Evolutionary conservation across 441 rosid species (phyloP).

Genomic region (Brassica balearica): DNA sequence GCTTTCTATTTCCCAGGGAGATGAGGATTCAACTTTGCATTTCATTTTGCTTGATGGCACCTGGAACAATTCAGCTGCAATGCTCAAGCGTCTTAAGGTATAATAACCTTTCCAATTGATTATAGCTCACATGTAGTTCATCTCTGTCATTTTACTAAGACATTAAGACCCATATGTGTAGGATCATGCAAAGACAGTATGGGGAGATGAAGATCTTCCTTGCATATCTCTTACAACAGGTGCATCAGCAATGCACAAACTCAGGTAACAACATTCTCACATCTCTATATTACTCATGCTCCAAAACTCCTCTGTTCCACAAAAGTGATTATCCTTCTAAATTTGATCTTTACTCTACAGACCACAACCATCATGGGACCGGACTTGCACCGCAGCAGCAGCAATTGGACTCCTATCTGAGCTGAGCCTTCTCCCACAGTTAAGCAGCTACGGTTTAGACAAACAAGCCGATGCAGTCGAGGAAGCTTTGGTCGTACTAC

Average conservation of each 20-base stretch:
- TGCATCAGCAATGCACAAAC: constrained; percentile 92
- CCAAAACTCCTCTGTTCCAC: constrained; percentile 12
- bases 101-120: background rate
- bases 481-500: constrained; percentile 60
- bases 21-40: constrained; percentile 58
- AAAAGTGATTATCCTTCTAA: constrained; percentile 18
- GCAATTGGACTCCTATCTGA: constrained; percentile 77
- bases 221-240: constrained; percentile 77
- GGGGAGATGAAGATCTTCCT: constrained; percentile 79
- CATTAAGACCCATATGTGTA: constrained; percentile 34
- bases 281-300: background rate
- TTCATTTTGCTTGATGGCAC: constrained; percentile 90
- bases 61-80: constrained; percentile 96
- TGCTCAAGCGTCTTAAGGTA: constrained; percentile 91
- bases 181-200: constrained; percentile 78
- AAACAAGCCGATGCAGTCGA: constrained; percentile 73
- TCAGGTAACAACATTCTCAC: constrained; percentile 59
- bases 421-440: constrained; percentile 65
- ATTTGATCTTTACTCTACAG: constrained; percentile 46
- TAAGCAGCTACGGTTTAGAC: constrained; percentile 56
- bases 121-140: constrained; percentile 17
- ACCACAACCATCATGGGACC: constrained; percentile 97
- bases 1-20: constrained; percentile 48
- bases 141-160: background rate
- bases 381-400: constrained; percentile 93